Conservation (phyloP, 2,329 filamentous ascomycete species). For the Fusarium redolens region DNA sequence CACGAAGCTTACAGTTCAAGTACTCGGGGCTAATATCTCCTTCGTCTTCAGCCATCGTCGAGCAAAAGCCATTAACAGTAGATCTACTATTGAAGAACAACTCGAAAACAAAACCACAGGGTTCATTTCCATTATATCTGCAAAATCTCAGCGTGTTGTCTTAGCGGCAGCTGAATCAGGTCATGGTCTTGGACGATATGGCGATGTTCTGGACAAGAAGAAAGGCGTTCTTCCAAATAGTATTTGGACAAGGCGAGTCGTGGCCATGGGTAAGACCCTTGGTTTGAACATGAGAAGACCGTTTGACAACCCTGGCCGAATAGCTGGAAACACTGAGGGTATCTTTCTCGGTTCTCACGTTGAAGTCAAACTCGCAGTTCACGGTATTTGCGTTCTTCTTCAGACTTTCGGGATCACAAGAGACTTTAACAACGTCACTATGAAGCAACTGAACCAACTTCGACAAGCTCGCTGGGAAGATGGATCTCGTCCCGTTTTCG, state of each 20-base stretch:
- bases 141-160: conserved; percentile 37
- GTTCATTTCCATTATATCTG: conserved; percentile 45
- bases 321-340: conserved; percentile 26
- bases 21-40: conserved; percentile 49
- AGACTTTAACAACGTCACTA: conserved; percentile 36
- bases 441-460: conserved; percentile 39
- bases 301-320: conserved; percentile 42
- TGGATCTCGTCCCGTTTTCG: conserved; percentile 45
- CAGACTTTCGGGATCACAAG: conserved; percentile 40
- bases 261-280: conserved; percentile 46
- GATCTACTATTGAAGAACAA: conserved; percentile 1
- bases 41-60: conserved; percentile 47
- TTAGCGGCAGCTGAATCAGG: conserved; percentile 51
- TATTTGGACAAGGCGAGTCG: conserved; percentile 48
- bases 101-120: conserved; percentile 49
- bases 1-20: conserved; percentile 44
- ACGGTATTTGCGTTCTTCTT: conserved; percentile 48
- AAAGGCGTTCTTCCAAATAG: conserved; percentile 45
- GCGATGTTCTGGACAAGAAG: conserved; percentile 46
- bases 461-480: conserved; percentile 40
- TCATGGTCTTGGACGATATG: conserved; percentile 44
- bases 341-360: conserved; percentile 52
- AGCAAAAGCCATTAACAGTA: conserved; percentile 8
- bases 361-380: conserved; percentile 54
- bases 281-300: conserved; percentile 45